These are phyloP conservation scores for Colletotrichum acutatum DNA, from an alignment of 2,329 filamentous ascomycete genomes.

Conservation along the genomic window DNA sequence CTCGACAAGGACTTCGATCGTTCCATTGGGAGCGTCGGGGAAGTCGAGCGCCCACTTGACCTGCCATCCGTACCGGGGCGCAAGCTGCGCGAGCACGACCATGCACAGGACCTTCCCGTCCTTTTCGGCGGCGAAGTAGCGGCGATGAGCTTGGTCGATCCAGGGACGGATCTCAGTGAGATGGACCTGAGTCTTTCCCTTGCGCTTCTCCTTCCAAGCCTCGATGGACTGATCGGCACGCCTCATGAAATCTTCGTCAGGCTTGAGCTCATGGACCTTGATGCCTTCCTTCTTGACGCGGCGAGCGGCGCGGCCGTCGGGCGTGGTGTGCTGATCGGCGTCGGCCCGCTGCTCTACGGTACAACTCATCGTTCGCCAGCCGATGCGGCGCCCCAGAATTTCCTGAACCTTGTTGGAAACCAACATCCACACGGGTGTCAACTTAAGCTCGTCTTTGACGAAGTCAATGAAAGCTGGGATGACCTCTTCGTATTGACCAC, in stretches of 20 bases:
- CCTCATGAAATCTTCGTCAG: slow-evolving; percentile 75
- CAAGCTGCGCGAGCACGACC: slow-evolving; percentile 84
- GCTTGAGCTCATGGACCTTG: slow-evolving; percentile 78
- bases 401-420: slow-evolving; percentile 83
- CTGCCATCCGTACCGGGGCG: slow-evolving; percentile 87
- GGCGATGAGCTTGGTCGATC: slow-evolving; percentile 84
- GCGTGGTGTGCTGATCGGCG: slow-evolving; percentile 75
- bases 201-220: slow-evolving; percentile 83
- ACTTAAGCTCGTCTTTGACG: slow-evolving; percentile 73
- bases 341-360: slow-evolving; percentile 90
- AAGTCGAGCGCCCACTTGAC: slow-evolving; percentile 98
- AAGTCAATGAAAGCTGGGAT: slow-evolving; percentile 80
- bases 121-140: slow-evolving; percentile 85
- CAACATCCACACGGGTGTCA: slow-evolving; percentile 90
- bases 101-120: slow-evolving; percentile 79
- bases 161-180: slow-evolving; percentile 90
- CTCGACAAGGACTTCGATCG: slow-evolving; percentile 85
- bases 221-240: slow-evolving; percentile 79
- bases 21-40: slow-evolving; percentile 84
- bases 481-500: slow-evolving; percentile 78
- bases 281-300: slow-evolving; percentile 86
- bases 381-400: slow-evolving; percentile 81
- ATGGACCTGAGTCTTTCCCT: slow-evolving; percentile 84
- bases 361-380: slow-evolving; percentile 90
- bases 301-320: slow-evolving; percentile 80